Evolutionary conservation across 495 filamentous ascomycete species (phyloP).

Genomic region (Trichoderma parareesei): DNA sequence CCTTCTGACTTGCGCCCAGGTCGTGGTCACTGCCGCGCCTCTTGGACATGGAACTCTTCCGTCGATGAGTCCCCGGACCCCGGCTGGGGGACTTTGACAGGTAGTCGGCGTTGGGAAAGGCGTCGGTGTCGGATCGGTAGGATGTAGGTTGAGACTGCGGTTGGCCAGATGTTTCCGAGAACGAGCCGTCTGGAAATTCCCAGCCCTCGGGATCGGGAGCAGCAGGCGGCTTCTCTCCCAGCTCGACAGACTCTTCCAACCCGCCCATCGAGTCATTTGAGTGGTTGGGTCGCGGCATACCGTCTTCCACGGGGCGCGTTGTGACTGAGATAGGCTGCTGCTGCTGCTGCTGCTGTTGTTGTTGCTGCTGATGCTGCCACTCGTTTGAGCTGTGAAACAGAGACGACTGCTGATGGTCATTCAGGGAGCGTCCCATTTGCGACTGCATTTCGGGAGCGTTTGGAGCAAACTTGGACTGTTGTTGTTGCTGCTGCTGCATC

Average conservation of each 20-base stretch:
- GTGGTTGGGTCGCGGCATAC: conserved; percentile 47
- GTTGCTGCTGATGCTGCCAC: conserved; percentile 14
- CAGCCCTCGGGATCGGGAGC: conserved; percentile 62
- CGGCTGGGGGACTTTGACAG: conserved; percentile 72
- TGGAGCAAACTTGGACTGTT: conserved; percentile 25
- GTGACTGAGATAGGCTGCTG: conserved; percentile 25
- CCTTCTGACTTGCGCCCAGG: conserved; percentile 38
- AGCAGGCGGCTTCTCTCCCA: conserved; percentile 25
- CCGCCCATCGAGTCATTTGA: conserved; percentile 48
- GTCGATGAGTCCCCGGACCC: conserved; percentile 61
- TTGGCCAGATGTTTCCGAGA: conserved; percentile 37
- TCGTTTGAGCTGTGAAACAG: background rate
- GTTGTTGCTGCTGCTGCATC: conserved; percentile 30
- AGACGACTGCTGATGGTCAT: conserved; percentile 23
- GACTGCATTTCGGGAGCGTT: conserved; percentile 35
- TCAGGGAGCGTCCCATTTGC: conserved; percentile 36
- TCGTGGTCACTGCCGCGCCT: conserved; percentile 52
- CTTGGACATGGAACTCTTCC: conserved; percentile 68
- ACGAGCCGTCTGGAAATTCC: conserved; percentile 78
- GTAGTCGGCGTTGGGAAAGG: conserved; percentile 76
- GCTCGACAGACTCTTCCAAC: conserved; percentile 33
- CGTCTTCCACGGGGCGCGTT: conserved; percentile 46
- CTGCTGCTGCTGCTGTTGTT: conserved; percentile 45
- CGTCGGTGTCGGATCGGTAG: conserved; percentile 69
- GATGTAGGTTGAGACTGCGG: conserved; percentile 31